Evolutionary conservation across 2,329 filamentous ascomycete species (phyloP), one percentile per base, ranked within the genome.

Genomic region (Xylaria multiplex): DNA sequence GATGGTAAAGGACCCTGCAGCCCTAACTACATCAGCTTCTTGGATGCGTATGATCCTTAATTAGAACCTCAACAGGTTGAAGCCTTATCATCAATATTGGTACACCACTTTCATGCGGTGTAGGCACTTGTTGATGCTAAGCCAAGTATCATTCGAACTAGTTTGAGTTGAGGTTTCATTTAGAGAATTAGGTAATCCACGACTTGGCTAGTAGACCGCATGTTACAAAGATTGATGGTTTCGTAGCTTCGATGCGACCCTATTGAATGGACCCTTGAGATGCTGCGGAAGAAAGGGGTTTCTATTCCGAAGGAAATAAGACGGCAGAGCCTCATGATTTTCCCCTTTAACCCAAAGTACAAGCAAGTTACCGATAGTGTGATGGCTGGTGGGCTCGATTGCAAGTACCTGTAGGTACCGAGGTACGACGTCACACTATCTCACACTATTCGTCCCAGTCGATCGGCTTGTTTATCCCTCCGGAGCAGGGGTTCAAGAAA

Each of bases 381-480:
- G 32, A 43, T 8, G 6, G n/a, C 22, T 3, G 6, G 37, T 30
- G 37, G 7, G 22, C 13, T 3, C 24, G 27, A 27, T 27, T 5
- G 27, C 22, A 56, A 54, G 57, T 65, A 61, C 27, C 13, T 59
- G 32, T 6, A 42, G 22, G 64, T 64, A 59, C 37, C 48, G 35
- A 35, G 16, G 9, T 19, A 30, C 30, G 24, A 40, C 37, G 13
- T 55, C 52, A 55, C 35, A 55, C 35, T 24, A 35, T 3, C 32
- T 16, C 35, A 42, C 52, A 42, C 22, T 43, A 43, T 43, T 42
- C 6, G 53, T 66, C 49, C 65, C 61, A 67, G 35, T 37, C 52
- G 62, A 63, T 66, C 72, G 73, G 73, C 69, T 70, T 72, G 67
- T 73, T 72, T 72, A 73, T 76, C 72, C 53, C 70, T 73, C 74